phyloP scores from a whole-genome alignment of 495 filamentous ascomycete genomes.

The Aspergillus egyptiacus region DNA sequence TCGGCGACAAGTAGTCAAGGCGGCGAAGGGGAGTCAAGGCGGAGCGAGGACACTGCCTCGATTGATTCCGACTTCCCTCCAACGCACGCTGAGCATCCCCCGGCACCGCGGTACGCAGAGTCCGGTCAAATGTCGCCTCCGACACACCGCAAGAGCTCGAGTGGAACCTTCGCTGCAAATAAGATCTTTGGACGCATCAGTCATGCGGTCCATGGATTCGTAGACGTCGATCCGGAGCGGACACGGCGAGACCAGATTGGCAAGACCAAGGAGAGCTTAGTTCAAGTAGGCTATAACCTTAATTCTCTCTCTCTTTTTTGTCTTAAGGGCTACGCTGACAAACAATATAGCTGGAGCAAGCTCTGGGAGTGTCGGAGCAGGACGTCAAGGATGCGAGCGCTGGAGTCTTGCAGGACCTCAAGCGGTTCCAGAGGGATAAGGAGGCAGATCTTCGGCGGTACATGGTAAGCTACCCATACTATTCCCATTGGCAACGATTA shows the following conservation, averaged over 20 bases:
- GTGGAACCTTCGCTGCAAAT: slow-evolving; percentile 77
- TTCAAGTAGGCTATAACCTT: slow-evolving; percentile 43
- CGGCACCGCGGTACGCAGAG: slow-evolving; percentile 42
- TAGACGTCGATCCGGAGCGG: slow-evolving; percentile 89
- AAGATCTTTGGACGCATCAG: slow-evolving; percentile 93
- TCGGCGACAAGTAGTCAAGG: slow-evolving; percentile 44
- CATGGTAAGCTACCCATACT: slow-evolving; percentile 78
- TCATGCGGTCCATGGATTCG: slow-evolving; percentile 91
- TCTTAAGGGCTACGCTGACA: slow-evolving; percentile 8
- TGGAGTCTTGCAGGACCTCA: slow-evolving; percentile 80
- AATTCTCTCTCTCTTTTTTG: too few relatives aligned
- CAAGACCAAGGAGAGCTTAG: slow-evolving; percentile 75
- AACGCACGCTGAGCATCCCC: slow-evolving; percentile 69
- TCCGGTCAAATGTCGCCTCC: slow-evolving; percentile 24
- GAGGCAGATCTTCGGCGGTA: slow-evolving; percentile 89
- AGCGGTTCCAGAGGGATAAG: slow-evolving; percentile 88
- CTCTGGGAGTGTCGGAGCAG: slow-evolving; percentile 73
- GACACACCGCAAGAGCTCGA: slow-evolving; percentile 63
- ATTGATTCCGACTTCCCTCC: slow-evolving; percentile 94
- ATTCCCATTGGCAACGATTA: neutral
- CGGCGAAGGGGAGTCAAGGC: slow-evolving; percentile 35
- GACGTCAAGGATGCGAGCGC: slow-evolving; percentile 87
- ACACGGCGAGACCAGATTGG: slow-evolving; percentile 90
- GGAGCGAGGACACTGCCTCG: slow-evolving; percentile 65
- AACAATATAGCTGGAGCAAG: slow-evolving; percentile 71